phyloP scores from a whole-genome alignment of 2,329 filamentous ascomycete species.

The Zymoseptoria pseudotritici region DNA sequence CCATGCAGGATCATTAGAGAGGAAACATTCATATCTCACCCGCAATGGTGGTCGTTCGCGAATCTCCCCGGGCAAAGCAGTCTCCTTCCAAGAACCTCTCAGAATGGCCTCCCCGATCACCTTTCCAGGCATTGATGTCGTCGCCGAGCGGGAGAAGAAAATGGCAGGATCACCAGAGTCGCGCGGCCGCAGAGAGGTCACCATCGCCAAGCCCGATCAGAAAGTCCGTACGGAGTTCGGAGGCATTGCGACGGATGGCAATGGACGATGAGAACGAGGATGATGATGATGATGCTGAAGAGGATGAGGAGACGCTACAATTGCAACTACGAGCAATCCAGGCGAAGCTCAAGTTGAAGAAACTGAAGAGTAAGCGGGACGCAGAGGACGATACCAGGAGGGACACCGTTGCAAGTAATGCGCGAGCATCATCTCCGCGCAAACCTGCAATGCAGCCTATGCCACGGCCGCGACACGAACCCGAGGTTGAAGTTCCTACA shows the following conservation, averaged over 20 bases:
- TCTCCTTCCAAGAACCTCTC: conserved; percentile 38
- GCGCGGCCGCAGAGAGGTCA: conserved; percentile 29
- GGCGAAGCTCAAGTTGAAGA: conserved; percentile 79
- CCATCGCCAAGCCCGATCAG: conserved; percentile 51
- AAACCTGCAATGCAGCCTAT: conserved; percentile 10
- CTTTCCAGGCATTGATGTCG: conserved; percentile 54
- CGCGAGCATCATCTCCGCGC: conserved; percentile 7
- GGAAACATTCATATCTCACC: neutral
- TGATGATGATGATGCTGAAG: conserved; percentile 33
- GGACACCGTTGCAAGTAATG: conserved; percentile 1
- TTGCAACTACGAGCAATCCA: conserved; percentile 78
- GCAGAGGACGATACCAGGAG: neutral
- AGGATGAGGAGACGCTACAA: conserved; percentile 80
- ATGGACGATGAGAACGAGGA: conserved; percentile 27
- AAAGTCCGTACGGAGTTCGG: conserved; percentile 20
- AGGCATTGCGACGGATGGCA: conserved; percentile 22
- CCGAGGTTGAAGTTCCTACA: conserved; percentile 65
- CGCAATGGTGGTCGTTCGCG: conserved; percentile 38
- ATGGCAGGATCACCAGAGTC: conserved; percentile 60
- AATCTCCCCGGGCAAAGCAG: conserved; percentile 40
- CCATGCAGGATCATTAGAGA: neutral
- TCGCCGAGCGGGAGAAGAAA: conserved; percentile 74
- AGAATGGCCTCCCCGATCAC: conserved; percentile 56
- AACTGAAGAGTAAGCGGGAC: conserved; percentile 41
- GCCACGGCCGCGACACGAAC: conserved; percentile 18